Evolutionary conservation across 2,329 filamentous ascomycete genomes (phyloP).

Genomic region (Aureobasidium vineae): DNA sequence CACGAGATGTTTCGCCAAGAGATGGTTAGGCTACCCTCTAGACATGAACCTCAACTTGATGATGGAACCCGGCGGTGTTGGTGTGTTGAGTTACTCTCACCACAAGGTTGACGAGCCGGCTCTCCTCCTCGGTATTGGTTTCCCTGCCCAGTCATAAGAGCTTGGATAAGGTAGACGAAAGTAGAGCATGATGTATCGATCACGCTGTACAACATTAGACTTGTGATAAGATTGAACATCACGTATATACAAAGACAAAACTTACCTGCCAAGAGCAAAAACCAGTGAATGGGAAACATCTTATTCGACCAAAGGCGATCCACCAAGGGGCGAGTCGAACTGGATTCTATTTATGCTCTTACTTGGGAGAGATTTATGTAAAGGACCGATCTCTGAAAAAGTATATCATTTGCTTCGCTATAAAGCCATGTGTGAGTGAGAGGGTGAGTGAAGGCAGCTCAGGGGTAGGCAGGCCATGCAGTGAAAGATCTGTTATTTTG

Average conservation of each 20-base stretch:
- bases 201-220: background rate
- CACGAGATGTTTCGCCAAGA: slow-evolving; percentile 79
- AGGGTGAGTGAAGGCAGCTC: too few species aligned
- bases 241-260: background rate
- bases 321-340: too few species aligned
- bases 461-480: too few species aligned
- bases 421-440: too few species aligned
- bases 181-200: background rate
- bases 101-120: slow-evolving; percentile 51
- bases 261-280: too few species aligned
- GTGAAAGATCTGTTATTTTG: too few species aligned
- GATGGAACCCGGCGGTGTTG: slow-evolving; percentile 63
- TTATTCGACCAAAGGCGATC: too few species aligned
- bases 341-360: too few species aligned
- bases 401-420: too few species aligned
- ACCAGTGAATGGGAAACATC: too few species aligned
- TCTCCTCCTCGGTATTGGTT: slow-evolving; percentile 46
- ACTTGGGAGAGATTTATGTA: too few species aligned
- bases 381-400: too few species aligned
- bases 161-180: background rate
- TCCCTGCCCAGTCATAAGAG: slow-evolving; percentile 16
- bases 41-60: slow-evolving; percentile 74
- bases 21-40: slow-evolving; percentile 74
- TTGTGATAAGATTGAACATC: background rate
- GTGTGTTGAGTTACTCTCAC: slow-evolving; percentile 54